phyloP scores from a whole-genome alignment of 2,329 filamentous ascomycete species.

The Dendrostoma leiphaemia region DNA sequence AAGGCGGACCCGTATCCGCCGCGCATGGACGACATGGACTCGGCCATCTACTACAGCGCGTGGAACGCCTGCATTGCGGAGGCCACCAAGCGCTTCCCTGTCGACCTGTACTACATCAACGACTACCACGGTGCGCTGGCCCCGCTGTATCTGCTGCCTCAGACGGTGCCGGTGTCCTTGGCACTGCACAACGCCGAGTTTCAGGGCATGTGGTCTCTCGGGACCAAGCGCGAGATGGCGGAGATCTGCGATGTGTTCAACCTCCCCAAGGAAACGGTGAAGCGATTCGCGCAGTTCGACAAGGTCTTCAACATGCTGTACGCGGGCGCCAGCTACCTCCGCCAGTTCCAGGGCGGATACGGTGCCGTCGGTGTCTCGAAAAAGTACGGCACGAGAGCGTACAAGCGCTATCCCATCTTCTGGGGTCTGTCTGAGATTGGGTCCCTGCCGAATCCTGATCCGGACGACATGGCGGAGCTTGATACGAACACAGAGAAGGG shows the following conservation, averaged over 20 bases:
- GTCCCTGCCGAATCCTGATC: constrained; percentile 62
- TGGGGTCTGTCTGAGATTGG: constrained; percentile 61
- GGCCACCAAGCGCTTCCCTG: constrained; percentile 51
- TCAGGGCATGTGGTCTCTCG: constrained; percentile 65
- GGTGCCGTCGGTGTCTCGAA: constrained; percentile 64
- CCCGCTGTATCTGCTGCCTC: constrained; percentile 62
- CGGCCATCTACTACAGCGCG: constrained; percentile 66
- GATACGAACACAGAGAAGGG: constrained; percentile 41
- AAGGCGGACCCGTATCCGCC: constrained; percentile 62
- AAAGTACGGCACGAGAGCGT: constrained; percentile 51
- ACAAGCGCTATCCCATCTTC: constrained; percentile 65
- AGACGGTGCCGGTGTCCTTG: constrained; percentile 58
- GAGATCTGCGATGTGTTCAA: constrained; percentile 66
- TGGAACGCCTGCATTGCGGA: constrained; percentile 68
- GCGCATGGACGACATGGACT: constrained; percentile 65
- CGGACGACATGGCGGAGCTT: constrained; percentile 60
- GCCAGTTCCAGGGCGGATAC: constrained; percentile 63
- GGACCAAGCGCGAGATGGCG: constrained; percentile 51
- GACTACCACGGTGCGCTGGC: constrained; percentile 42
- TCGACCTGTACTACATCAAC: constrained; percentile 38
- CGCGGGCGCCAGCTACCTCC: constrained; percentile 56
- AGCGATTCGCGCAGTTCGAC: constrained; percentile 63
- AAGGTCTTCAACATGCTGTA: constrained; percentile 66
- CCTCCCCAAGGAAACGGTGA: constrained; percentile 51
- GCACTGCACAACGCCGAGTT: constrained; percentile 69